Evolutionary conservation across 306 rosid genomes (phyloP), one percentile per base, ranked within the genome.

Genomic region (Pachyrhizus erosus): DNA sequence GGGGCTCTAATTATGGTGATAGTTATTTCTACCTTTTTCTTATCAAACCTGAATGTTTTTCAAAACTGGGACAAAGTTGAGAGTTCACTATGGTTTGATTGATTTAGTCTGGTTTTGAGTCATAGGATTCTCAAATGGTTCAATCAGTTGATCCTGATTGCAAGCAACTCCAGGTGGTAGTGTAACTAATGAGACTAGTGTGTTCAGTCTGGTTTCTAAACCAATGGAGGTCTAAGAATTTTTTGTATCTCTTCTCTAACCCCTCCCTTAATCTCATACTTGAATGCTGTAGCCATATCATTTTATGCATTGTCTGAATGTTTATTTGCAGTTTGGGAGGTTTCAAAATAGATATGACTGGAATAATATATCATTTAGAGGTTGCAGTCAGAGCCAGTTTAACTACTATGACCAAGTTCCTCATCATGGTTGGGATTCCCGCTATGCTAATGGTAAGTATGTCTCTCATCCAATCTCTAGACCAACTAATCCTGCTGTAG

Each of bases 291-390:
- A 34, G 11, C 40, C 18, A 58, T 70, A 70, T 77, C 34, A 33
- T 68, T 61, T 34, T 45, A 18, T 52, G 70, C 8, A 27, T 9
- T 70, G 72, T 73, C 54, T 64, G 54, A 51, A 64, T 61, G 17
- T 29, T 79, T 72, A 48, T 79, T 65, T 78, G 72, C 84, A 84
- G 87, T 9, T 12, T 39, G 46, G 75, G 61, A 42, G 69, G 31
- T 62, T 2, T 71, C 80, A 15, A 26, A 42, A 52, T 70, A 62
- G 13, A 24, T 34, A 26, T 61, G 48, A 52, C 60, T 39, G 57
- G 83, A 17, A 78, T 26, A 26, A 61, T 71, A 29, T 3, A 58
- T 17, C 29, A 1, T 39, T 14, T 31, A 10, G 39, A 26, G 80
- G 17, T 14, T 20, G 9, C n/a, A 40, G 31, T 34, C 80, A 40